Percentiles rank a stretch among this genome's conserved stretches.
These are phyloP conservation scores for Microstegium vimineum DNA, from an alignment of 176 grass and related monocot genomes.

Conservation along the genomic window DNA sequence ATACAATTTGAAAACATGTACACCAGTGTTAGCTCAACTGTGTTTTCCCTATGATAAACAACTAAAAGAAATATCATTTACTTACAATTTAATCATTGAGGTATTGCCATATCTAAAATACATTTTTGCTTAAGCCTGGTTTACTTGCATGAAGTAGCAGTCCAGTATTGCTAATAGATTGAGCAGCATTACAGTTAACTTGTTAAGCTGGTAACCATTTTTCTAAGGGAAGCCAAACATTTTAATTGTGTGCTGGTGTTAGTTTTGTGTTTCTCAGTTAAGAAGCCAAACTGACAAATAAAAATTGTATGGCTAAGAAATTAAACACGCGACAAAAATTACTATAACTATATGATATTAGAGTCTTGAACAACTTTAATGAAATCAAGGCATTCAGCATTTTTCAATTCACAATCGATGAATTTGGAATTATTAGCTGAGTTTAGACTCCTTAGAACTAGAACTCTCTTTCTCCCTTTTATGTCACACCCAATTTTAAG, in stretches of 20 bases:
- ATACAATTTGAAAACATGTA: background rate
- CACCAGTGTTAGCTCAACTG: background rate
- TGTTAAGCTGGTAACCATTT: background rate
- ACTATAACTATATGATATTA: background rate
- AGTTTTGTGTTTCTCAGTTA: background rate
- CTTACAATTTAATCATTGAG: background rate
- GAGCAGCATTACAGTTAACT: background rate
- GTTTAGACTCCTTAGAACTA: background rate
- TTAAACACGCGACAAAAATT: background rate
- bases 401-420: background rate
- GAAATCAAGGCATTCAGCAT: background rate
- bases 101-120: background rate
- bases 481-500: no score
- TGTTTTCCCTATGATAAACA: background rate
- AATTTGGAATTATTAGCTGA: background rate
- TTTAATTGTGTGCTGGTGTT: background rate
- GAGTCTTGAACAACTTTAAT: background rate
- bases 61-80: background rate
- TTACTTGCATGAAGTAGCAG: background rate
- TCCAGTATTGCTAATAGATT: background rate
- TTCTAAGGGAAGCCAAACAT: background rate
- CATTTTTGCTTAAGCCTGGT: background rate
- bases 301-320: background rate
- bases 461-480: background rate
- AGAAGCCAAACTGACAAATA: background rate